A percentile compares a stretch with the other conserved stretches of the same genome.
phyloP scores from a whole-genome alignment of 345 rosid genomes.

The Carallia pectinifolia region DNA sequence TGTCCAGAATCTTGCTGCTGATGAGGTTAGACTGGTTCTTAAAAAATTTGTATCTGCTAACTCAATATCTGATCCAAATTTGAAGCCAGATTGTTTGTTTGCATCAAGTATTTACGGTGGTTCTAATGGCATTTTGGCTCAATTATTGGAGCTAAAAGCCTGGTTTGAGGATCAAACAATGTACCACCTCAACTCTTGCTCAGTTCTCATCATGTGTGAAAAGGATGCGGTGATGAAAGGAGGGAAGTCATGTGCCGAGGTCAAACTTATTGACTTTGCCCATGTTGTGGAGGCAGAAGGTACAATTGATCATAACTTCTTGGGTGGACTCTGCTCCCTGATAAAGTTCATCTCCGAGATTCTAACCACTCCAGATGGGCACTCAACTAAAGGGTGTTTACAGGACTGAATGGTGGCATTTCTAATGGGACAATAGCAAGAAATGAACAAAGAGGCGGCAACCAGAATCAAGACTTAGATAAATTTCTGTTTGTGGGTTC shows the following conservation, averaged over 20 bases:
- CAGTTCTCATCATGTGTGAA: conserved; percentile 70
- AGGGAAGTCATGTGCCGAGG: conserved; percentile 35
- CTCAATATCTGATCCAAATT: conserved; percentile 26
- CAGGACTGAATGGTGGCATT: conserved; percentile 21
- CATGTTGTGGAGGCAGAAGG: conserved; percentile 83
- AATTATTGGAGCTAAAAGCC: conserved; percentile 69
- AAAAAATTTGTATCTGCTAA: conserved; percentile 82
- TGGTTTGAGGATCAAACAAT: conserved; percentile 93
- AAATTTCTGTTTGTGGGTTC: neutral
- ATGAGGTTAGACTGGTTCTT: conserved; percentile 53
- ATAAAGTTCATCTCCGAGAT: conserved; percentile 74
- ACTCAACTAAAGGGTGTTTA: conserved; percentile 19
- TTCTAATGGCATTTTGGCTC: conserved; percentile 63
- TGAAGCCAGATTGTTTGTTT: conserved; percentile 56
- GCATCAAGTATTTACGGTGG: conserved; percentile 59
- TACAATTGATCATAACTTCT: conserved; percentile 88
- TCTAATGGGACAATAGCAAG: conserved; percentile 15
- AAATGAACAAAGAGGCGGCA: neutral
- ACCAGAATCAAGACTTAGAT: neutral
- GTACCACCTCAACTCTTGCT: conserved; percentile 84
- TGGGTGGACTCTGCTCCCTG: conserved; percentile 91
- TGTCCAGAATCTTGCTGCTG: conserved; percentile 39
- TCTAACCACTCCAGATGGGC: conserved; percentile 43
- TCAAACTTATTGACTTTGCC: conserved; percentile 92
- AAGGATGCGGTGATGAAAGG: conserved; percentile 46